Base-by-base conservation (phyloP, 805 yeast genomes). In the Cyberlindnera veronae region DNA sequence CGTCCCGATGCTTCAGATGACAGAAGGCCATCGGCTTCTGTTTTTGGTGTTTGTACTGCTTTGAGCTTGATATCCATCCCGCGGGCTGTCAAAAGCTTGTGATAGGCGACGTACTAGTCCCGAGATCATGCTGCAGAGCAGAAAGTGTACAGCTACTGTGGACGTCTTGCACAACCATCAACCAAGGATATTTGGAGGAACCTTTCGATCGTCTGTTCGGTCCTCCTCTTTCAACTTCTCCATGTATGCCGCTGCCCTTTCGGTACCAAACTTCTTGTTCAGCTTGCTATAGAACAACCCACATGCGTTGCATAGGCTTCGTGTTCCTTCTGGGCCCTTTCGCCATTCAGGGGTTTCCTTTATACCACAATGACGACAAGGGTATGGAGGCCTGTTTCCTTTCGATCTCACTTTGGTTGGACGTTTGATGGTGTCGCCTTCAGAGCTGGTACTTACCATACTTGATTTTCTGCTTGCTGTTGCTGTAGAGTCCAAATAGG, bases 281-380 rank as follows among this genome's bases (percentile, higher is more conserved):
- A 48, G 30, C 32, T 50, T 47, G 19, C 46, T 39, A 18, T 36
- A 50, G 32, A 32, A 44, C 20, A 50, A 36, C 4, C 52, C 54
- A 36, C 54, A 48, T 1, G 54, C 51, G 28, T 47, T 50, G 33
- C 54, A 50, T 16, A 46, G 19, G 4, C 47, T 43, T 20, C 50
- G 41, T 11, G 45, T 37, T 13, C 51, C 53, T n/a, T 18, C 22
- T 10, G 51, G 51, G 12, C 50, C 53, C n/a, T 31, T 40, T 32
- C 53, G 40, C 53, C 53, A 49, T 30, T 49, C 53, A 1, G 53
- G 53, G 3, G 53, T 46, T 4, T 36, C 38, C 14, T 32, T n/a
- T 14, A 20, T 29, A 8, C 36, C 28, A 23, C 53, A 49, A 8
- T 32, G 35, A 16, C 14, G n/a, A 20, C 35, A 32, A 8, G 19